Base-by-base conservation (phyloP, 495 filamentous ascomycete species). In the Tuber magnatum region DNA sequence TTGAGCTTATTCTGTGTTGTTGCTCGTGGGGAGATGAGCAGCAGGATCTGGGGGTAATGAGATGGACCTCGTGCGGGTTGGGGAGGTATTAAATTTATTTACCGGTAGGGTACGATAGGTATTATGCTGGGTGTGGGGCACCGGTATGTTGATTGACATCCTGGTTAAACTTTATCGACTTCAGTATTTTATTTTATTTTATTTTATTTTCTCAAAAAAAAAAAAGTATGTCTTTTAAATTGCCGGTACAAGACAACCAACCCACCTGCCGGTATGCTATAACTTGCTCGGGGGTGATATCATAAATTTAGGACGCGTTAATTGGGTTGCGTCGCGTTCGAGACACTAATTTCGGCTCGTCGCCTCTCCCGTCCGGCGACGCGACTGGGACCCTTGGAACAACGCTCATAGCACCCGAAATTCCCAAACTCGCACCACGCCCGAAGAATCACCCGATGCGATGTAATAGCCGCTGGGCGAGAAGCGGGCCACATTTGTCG, bases 391-490 rank as follows among this genome's bases (percentile, higher is more conserved):
- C 56, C 28, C 28, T 7, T 35, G 28, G 28, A 35, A 32, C 56
- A 65, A 65, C 56, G 28, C 56, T 65, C 28, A 20, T n/a, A 65
- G 56, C 56, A 16, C 56, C 14, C 18, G 32, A 65, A 65, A 28
- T 65, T 97, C 93, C 95, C 95, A 99, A 18, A 99, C 92, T 72
- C 92, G 87, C 56, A 98, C 92, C 68, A 87, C 88, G 70, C 95
- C 95, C 3, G 90, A 88, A 2, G 90, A 88, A 85, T 99, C 95
- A 74, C 94, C 95, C 75, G 92, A 94, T n/a, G 96, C 95, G 75
- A 98, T 88, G 78, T 94, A 97, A 86, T 92, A 98, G 61, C 96
- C 95, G 16, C 92, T 97, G 3, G 95, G 95, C 7, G 96, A 90
- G 85, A 99, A 97, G 61, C 92, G 92, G 68, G 96, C 95, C 75